Percentiles rank a stretch among this genome's conserved stretches.
These are phyloP conservation scores for Penicillium sp. DNA, from an alignment of 2,329 filamentous ascomycete species.

Conservation along the genomic window DNA sequence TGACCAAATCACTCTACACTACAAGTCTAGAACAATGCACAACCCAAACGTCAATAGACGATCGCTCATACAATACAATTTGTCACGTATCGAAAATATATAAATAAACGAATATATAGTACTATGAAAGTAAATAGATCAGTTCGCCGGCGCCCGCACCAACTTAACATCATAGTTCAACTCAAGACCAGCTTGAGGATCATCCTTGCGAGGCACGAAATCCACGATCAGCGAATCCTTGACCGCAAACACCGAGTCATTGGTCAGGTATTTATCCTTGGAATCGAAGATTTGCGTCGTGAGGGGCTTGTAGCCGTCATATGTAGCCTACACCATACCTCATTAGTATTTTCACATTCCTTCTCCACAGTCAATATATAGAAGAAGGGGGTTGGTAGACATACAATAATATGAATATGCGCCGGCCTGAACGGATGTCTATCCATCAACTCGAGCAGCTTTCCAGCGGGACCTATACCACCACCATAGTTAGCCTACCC, in stretches of 20 bases:
- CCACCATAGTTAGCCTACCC: too few species aligned
- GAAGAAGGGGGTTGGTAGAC: too few species aligned
- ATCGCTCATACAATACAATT: too few species aligned
- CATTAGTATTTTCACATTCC: too few species aligned
- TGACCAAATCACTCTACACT: too few species aligned
- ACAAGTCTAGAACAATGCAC: too few species aligned
- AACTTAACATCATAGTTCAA: slow-evolving; percentile 46
- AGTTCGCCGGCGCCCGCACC: slow-evolving; percentile 26
- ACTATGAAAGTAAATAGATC: too few species aligned
- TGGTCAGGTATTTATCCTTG: slow-evolving; percentile 54
- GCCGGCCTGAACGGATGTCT: slow-evolving; percentile 55
- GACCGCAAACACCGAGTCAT: slow-evolving; percentile 53
- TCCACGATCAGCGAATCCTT: slow-evolving; percentile 53
- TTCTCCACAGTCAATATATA: too few species aligned
- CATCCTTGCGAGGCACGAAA: slow-evolving; percentile 45
- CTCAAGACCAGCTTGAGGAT: slow-evolving; percentile 47
- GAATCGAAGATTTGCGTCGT: slow-evolving; percentile 71
- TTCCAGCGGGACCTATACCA: slow-evolving; percentile 54
- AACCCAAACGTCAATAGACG: too few species aligned
- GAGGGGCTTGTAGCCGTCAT: slow-evolving; percentile 56
- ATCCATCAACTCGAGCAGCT: slow-evolving; percentile 50
- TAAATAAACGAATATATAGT: too few species aligned
- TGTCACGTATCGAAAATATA: too few species aligned
- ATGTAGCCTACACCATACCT: too few species aligned
- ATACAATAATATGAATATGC: slow-evolving; percentile 55